Conservation (phyloP, 2,329 filamentous ascomycete species). For the Juglanconis oblonga region DNA sequence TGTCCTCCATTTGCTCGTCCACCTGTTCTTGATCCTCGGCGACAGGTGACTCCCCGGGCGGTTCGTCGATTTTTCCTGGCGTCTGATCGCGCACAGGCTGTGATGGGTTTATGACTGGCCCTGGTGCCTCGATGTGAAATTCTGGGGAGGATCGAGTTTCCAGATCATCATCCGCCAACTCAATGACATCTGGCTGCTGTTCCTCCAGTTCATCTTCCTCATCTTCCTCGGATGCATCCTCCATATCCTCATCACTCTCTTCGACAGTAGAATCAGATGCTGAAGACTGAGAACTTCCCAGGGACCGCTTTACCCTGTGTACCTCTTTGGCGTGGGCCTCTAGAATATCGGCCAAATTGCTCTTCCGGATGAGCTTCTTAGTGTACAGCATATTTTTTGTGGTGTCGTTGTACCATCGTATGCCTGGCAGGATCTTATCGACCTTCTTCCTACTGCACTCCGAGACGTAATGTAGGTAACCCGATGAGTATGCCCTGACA, state of each 20-base stretch:
- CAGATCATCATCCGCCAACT: not conserved
- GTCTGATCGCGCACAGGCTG: not conserved
- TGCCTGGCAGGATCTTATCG: slow-evolving; percentile 24
- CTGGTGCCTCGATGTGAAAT: not conserved
- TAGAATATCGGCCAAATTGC: slow-evolving; percentile 27
- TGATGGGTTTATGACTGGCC: not conserved
- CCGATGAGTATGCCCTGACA: slow-evolving; percentile 30
- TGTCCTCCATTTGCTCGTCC: not conserved
- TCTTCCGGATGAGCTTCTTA: slow-evolving; percentile 26
- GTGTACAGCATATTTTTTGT: slow-evolving; percentile 28
- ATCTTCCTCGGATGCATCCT: not conserved
- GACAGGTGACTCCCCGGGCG: not conserved
- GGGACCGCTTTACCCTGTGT: slow-evolving; percentile 4
- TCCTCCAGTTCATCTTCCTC: not conserved
- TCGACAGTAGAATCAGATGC: not conserved
- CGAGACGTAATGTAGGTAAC: slow-evolving; percentile 28
- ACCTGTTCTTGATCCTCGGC: not conserved
- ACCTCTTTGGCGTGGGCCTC: slow-evolving; percentile 27
- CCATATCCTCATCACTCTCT: slow-evolving; percentile 1
- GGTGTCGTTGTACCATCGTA: slow-evolving; percentile 33
- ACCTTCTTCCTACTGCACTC: slow-evolving; percentile 24
- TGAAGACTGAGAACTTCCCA: slow-evolving; percentile 3
- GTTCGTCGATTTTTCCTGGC: not conserved
- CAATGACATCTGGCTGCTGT: not conserved
- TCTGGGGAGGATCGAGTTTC: not conserved